Base-by-base conservation (phyloP, 2,329 filamentous ascomycete species). In the Diaporthe sp. region DNA sequence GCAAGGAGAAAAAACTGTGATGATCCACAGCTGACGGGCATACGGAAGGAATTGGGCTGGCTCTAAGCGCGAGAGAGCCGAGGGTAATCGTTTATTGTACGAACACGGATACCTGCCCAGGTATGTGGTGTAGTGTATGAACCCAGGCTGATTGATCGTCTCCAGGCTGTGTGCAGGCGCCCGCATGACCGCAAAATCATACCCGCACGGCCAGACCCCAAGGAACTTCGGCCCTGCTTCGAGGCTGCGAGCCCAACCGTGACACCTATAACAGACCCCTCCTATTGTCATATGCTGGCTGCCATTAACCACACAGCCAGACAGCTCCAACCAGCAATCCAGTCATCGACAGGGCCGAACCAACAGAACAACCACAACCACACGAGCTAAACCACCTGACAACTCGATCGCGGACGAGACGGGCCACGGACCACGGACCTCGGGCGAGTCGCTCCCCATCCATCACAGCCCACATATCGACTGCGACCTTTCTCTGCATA, bases 181-280 rank as follows among this genome's bases (percentile, higher is more conserved):
- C 57, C 58, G 58, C 58, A 66, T 66, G 60, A 66, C 60, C 60
- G 60, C 60, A 47, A 40, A 60, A 60, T 60, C 55, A 60, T 60
- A 60, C 55, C 55, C 55, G 55, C 55, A 28, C 55, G 17, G 33
- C 55, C 10, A 47, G 28, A n/a, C 60, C 28, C 17, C 28, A 25
- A 25, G 64, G 64, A 67, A 67, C 45, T 52, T 67, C 64, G 64
- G 64, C 45, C 64, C 64, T 67, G 30, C 64, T 67, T 52, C 45
- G 25, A 67, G 64, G 45, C 19, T 67, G 45, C 64, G 13, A 66
- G 45, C 30, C 45, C 45, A 67, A 25, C 42, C 30, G 42, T 67
- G 64, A 28, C 45, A 52, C 64, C 64, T 54, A 68, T 68, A 68
- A 68, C 64, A 54, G 22, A 40, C 45, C 50, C 47, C 30, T 68